Percentiles rank a stretch among this genome's conserved stretches.
These are phyloP conservation scores for Annulohypoxylon nitens DNA, from an alignment of 495 filamentous ascomycete species.

Conservation along the genomic window DNA sequence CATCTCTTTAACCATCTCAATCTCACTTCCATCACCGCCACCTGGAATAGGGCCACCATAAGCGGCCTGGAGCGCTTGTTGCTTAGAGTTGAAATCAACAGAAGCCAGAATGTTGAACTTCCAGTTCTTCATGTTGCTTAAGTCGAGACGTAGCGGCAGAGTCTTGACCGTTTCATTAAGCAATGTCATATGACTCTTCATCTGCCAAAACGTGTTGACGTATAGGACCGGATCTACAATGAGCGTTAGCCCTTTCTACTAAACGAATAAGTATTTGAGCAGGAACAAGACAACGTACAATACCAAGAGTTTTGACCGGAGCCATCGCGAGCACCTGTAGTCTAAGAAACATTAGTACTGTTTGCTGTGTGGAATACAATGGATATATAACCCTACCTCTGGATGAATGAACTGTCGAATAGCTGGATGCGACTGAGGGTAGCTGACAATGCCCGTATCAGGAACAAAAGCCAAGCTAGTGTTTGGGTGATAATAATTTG, in stretches of 20 bases:
- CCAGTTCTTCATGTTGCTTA: constrained; percentile 88
- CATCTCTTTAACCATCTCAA: constrained; percentile 96
- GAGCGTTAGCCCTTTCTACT: constrained; percentile 6
- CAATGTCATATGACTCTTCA: constrained; percentile 89
- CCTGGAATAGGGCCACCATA: constrained; percentile 73
- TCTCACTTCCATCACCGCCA: constrained; percentile 72
- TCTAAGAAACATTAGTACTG: constrained; percentile 42
- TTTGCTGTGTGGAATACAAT: neutral
- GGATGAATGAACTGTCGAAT: constrained; percentile 81
- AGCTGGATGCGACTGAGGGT: constrained; percentile 77
- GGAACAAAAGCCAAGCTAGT: constrained; percentile 90
- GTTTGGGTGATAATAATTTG: constrained; percentile 95
- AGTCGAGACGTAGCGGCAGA: constrained; percentile 85
- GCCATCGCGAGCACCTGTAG: constrained; percentile 77
- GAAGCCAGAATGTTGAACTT: constrained; percentile 88
- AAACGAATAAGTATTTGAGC: neutral
- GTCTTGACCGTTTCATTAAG: constrained; percentile 90
- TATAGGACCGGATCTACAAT: constrained; percentile 79
- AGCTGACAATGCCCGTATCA: constrained; percentile 76
- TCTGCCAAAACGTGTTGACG: constrained; percentile 97
- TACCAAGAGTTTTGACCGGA: constrained; percentile 95
- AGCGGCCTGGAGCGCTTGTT: constrained; percentile 77
- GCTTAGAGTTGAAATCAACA: constrained; percentile 88
- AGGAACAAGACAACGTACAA: constrained; percentile 61
- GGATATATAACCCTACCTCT: constrained; percentile 60